Evolutionary conservation across 116 monocot species (phyloP).

Genomic region (Posidonia oceanica): DNA sequence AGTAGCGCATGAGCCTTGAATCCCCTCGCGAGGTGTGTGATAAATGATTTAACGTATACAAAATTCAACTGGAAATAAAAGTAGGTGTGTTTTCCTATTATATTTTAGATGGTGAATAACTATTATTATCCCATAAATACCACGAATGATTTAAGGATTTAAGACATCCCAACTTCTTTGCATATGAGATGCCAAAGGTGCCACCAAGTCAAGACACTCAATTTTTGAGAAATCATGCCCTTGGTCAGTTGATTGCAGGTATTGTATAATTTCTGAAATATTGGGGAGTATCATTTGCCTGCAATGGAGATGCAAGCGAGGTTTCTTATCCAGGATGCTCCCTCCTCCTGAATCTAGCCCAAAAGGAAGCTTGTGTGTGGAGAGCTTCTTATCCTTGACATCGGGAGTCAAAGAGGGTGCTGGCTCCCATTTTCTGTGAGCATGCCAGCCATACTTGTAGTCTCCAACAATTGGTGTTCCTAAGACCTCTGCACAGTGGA

Average conservation of each 20-base stretch:
- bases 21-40: too few relatives aligned
- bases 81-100: too few relatives aligned
- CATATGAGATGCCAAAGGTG: conserved; percentile 71
- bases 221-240: conserved; percentile 30
- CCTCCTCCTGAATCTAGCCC: conserved; percentile 38
- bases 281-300: conserved; percentile 79
- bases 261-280: conserved; percentile 33
- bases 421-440: conserved; percentile 48
- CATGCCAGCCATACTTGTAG: conserved; percentile 78
- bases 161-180: conserved; percentile 62
- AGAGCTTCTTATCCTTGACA: conserved; percentile 1
- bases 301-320: conserved; percentile 74
- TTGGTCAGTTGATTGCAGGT: conserved; percentile 10
- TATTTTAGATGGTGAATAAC: too few relatives aligned
- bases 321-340: conserved; percentile 38
- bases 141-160: background rate
- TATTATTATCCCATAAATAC: too few relatives aligned
- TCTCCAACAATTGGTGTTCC: conserved; percentile 93
- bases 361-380: conserved; percentile 32
- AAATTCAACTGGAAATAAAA: too few relatives aligned
- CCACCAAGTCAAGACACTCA: conserved; percentile 51
- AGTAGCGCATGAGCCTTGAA: too few relatives aligned
- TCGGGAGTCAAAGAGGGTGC: conserved; percentile 2
- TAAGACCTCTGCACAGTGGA: conserved; percentile 84
- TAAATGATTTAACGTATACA: too few relatives aligned